Evolutionary conservation across 805 yeast genomes (phyloP), one percentile per base, ranked within the genome.

Genomic region (Yamadazyma endophytica): DNA sequence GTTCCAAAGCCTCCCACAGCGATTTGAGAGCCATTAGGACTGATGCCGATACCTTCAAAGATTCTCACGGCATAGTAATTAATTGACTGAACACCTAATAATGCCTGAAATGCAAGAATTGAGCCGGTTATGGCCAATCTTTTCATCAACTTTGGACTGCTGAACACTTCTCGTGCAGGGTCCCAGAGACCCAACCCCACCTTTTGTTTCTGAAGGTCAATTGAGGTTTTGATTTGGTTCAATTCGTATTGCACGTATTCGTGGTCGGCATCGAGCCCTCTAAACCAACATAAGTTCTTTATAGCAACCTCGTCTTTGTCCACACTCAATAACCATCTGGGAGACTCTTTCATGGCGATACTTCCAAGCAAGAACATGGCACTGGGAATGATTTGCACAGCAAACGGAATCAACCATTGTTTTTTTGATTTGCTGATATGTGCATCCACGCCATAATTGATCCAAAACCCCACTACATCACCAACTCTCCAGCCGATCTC

Each of bases 371-470:
- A 44, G 31, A 59, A 61, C 42, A 61, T 32, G 2, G 56, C 65
- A 31, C 58, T 48, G 12, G 66, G 66, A 27, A 61, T 57, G 14
- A 61, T 42, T 42, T 61, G 68, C 14, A 61, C 42, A 3, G 65
- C 68, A 44, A 61, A 61, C 4, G 68, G 68, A 32, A 61, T 58
- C 21, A 56, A 44, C 66, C 66, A 61, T 42, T 61, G 68, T 29
- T 47, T 49, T 27, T 46, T 53, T 1, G 47, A 39, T 2, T 42
- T 31, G 3, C 47, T 26, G 9, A 35, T 29, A 23, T 30, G 16
- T 13, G 21, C 23, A 17, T 29, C 29, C 17, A 25, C 33, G 13
- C 32, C 36, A 24, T 25, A 31, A 25, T 35, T 38, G 13, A 27
- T 24, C 32, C 32, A 26, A 13, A 35, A 26, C 14, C 30, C 66